Base-by-base conservation (phyloP, 768 basidiomycete genomes). In the Hericium alpestre region DNA sequence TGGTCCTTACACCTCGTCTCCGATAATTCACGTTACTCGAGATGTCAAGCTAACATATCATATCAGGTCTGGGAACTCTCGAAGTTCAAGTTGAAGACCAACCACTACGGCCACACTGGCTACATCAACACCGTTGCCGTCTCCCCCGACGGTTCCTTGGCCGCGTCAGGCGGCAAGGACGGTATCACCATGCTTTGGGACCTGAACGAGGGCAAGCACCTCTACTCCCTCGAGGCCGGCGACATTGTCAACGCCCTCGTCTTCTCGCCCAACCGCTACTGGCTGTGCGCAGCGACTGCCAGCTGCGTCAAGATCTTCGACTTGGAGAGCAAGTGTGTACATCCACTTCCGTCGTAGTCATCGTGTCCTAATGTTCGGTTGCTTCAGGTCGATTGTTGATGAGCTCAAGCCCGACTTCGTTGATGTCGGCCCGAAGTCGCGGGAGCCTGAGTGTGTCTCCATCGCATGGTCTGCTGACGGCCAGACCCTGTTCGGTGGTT, bases 101-200 rank as follows among this genome's bases (percentile, higher is more conserved):
- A 98, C 83, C 96, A 99, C 81, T 92, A 91, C 71, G 96, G 96
- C 64, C 96, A 99, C 81, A 95, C 90, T 53, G 96, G 95, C 62
- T 98, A 97, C 81, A 93, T 99, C 75, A 97, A 93, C 80, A 93
- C 95, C 66, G 76, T 99, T 69, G 93, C 96, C 59, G 94, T 99
- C 59, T 99, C 96, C 39, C 96, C 96, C 54, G 96, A 99, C 70
- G 96, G 96, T 63, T 99, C 96, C 23, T 84, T 99, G 68, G 94
- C 95, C 65, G 96, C 96, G 51, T 98, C 96, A 51, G 96, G 96
- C 70, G 96, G 96, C 67, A 98, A 98, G 77, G 96, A 99, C 73
- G 94, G 94, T 60, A 95, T 97, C 74, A 96, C 94, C 71, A 97
- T 97, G 94, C 87, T 97, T 62, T 99, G 96, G 96, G 96, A 99